Conservation (phyloP, 345 rosid species). For the Syzygium oleosum region DNA sequence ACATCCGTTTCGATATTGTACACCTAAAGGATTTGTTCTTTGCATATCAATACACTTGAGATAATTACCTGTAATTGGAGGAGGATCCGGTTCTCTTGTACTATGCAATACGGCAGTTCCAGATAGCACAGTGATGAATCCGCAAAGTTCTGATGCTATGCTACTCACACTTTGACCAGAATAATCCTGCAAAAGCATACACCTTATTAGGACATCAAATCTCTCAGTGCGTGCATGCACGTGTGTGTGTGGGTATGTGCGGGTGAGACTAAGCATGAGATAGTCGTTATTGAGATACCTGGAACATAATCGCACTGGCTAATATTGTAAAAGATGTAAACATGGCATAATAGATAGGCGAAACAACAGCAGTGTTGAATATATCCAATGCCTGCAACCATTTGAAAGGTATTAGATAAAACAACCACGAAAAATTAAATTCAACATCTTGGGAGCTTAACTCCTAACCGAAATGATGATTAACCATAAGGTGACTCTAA, state of each 20-base stretch:
- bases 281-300: slow-evolving; percentile 28
- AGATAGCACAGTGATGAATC: slow-evolving; percentile 62
- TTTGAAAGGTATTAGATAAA: not conserved
- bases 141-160: slow-evolving; percentile 68
- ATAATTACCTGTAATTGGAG: slow-evolving; percentile 43
- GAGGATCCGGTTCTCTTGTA: slow-evolving; percentile 62
- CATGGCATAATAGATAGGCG: slow-evolving; percentile 72
- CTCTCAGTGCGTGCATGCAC: not conserved
- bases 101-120: slow-evolving; percentile 64
- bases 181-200: slow-evolving; percentile 37
- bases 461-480: not conserved
- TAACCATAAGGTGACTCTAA: not conserved
- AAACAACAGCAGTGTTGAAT: slow-evolving; percentile 66
- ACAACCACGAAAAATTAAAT: not conserved
- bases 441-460: not conserved
- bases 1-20: not conserved
- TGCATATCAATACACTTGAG: not conserved
- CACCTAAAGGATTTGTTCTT: not conserved
- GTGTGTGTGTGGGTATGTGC: not conserved
- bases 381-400: slow-evolving; percentile 70
- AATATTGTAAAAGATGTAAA: slow-evolving; percentile 69
- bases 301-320: slow-evolving; percentile 79
- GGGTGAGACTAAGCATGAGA: not conserved
- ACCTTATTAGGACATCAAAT: not conserved
- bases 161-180: slow-evolving; percentile 72